Evolutionary conservation across 2,329 filamentous ascomycete genomes (phyloP).

Genomic region (Arthrinium puccinioides): DNA sequence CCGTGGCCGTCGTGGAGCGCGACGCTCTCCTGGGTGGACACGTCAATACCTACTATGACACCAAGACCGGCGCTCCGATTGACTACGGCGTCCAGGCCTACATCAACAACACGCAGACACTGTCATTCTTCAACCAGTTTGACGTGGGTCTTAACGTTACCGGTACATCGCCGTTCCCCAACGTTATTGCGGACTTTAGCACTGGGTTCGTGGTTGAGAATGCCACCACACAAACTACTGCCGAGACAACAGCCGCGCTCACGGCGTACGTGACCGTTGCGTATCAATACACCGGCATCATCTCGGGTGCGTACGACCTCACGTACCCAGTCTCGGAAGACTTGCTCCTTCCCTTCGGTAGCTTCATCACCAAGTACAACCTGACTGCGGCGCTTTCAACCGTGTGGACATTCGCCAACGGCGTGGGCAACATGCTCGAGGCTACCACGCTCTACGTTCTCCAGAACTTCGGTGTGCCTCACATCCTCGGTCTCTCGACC

Average conservation of each 20-base stretch:
- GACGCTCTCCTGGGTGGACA: conserved; percentile 31
- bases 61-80: conserved; percentile 23
- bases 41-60: conserved; percentile 37
- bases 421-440: conserved; percentile 28
- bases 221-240: conserved; percentile 16
- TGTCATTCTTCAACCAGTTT: conserved; percentile 36
- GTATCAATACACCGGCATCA: not conserved
- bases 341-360: conserved; percentile 22
- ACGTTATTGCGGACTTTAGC: conserved; percentile 27
- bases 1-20: conserved; percentile 28
- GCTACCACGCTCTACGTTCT: conserved; percentile 28
- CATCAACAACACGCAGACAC: conserved; percentile 29
- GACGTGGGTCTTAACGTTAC: conserved; percentile 23
- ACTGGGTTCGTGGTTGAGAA: conserved; percentile 22
- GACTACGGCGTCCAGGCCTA: conserved; percentile 31
- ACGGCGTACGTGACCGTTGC: conserved; percentile 7
- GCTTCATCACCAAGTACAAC: conserved; percentile 28
- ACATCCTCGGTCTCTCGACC: not conserved
- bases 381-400: conserved; percentile 22
- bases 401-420: conserved; percentile 23
- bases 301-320: conserved; percentile 2
- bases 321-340: conserved; percentile 3
- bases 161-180: conserved; percentile 17
- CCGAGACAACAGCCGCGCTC: conserved; percentile 7
- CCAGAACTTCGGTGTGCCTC: conserved; percentile 14